Evolutionary conservation across 371 early-diverging fungal species (phyloP).

Genomic region (Mucor saturninus): DNA sequence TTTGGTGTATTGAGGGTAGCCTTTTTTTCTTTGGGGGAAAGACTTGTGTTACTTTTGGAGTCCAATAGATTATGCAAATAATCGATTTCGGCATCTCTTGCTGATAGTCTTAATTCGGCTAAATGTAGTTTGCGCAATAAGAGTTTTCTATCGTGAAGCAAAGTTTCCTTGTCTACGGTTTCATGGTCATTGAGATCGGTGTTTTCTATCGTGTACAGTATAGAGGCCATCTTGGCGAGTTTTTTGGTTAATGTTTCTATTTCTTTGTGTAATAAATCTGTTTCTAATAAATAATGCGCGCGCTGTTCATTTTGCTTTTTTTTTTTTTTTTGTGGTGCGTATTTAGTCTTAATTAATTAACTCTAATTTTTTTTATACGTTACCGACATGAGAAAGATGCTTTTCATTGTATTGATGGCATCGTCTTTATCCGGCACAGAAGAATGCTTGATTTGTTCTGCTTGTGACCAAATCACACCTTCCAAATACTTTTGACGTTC

Average conservation of each 20-base stretch:
- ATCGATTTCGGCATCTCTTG: constrained; percentile 51
- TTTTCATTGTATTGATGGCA: constrained; percentile 37
- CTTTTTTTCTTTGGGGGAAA: constrained; percentile 7
- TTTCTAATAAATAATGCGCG: constrained; percentile 29
- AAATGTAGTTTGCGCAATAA: constrained; percentile 43
- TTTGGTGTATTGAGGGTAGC: too few species aligned
- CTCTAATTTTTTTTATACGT: too few species aligned
- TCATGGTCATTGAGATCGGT: constrained; percentile 21
- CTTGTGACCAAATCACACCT: constrained; percentile 34
- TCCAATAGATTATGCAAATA: constrained; percentile 40
- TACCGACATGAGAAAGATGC: constrained; percentile 35
- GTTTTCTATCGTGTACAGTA: constrained; percentile 37
- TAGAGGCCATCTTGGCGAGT: constrained; percentile 30
- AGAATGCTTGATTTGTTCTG: constrained; percentile 33
- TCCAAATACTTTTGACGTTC: constrained; percentile 36
- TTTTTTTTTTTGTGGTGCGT: neutral
- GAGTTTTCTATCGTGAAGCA: constrained; percentile 36
- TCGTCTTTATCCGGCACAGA: constrained; percentile 18
- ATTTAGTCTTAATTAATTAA: neutral
- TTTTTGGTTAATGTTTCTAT: constrained; percentile 30
- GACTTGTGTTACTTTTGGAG: constrained; percentile 4
- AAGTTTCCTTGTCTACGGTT: constrained; percentile 26
- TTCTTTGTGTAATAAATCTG: constrained; percentile 32
- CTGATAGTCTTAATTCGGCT: constrained; percentile 45
- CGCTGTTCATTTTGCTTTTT: constrained; percentile 37